Evolutionary conservation across 1,284 basidiomycete genomes (phyloP).

Genomic region (Volvariella volvacea): DNA sequence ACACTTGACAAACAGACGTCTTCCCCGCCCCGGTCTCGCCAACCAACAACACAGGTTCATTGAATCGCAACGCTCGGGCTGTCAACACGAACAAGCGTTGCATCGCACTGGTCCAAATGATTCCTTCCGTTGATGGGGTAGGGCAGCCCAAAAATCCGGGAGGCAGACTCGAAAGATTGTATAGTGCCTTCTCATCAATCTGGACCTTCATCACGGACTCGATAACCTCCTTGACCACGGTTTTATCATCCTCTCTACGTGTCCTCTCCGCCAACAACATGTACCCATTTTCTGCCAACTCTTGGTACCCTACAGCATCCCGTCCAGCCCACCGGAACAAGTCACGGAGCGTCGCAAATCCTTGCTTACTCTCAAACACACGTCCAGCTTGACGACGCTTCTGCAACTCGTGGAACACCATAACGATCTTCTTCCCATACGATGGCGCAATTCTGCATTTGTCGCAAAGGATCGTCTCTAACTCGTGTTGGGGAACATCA

Average conservation of each 20-base stretch:
- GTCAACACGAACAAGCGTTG: slow-evolving; percentile 84
- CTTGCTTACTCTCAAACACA: slow-evolving; percentile 96
- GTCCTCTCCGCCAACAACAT: slow-evolving; percentile 96
- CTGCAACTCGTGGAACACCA: slow-evolving; percentile 91
- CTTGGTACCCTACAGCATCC: slow-evolving; percentile 84
- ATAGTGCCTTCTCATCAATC: slow-evolving; percentile 70
- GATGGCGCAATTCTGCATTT: slow-evolving; percentile 89
- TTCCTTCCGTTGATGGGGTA: slow-evolving; percentile 39
- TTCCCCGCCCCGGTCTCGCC: slow-evolving; percentile 98
- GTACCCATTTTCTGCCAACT: slow-evolving; percentile 94
- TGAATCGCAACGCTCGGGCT: slow-evolving; percentile 77
- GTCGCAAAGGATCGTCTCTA: slow-evolving; percentile 90
- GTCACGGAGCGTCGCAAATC: slow-evolving; percentile 95
- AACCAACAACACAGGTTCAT: slow-evolving; percentile 96
- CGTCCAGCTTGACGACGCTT: slow-evolving; percentile 85
- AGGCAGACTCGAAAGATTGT: slow-evolving; percentile 38
- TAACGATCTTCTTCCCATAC: slow-evolving; percentile 87
- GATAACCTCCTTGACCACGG: slow-evolving; percentile 87
- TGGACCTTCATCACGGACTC: slow-evolving; percentile 87
- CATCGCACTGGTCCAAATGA: slow-evolving; percentile 95
- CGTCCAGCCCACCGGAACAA: slow-evolving; percentile 96
- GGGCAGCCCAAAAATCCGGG: slow-evolving; percentile 49
- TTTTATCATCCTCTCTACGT: slow-evolving; percentile 80
- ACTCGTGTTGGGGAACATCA: slow-evolving; percentile 91
- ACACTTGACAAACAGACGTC: slow-evolving; percentile 93